A percentile compares a stretch with the other conserved stretches of the same genome.
phyloP scores from a whole-genome alignment of 2,329 filamentous ascomycete species.

The Xylariaceae sp. region DNA sequence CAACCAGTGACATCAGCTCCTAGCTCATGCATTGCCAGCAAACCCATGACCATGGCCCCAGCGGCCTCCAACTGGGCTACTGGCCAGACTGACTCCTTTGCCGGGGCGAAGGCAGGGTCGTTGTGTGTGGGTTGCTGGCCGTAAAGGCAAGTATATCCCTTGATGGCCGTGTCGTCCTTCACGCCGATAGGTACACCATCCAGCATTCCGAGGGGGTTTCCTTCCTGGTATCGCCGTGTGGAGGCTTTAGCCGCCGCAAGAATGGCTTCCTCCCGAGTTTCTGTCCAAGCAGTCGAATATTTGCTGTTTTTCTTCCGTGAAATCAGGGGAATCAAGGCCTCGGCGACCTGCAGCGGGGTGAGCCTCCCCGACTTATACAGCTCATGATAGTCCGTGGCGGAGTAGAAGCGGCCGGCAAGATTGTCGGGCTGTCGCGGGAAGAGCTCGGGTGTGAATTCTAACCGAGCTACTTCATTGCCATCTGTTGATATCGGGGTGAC shows the following conservation, averaged over 20 bases:
- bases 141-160: conserved; percentile 62
- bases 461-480: conserved; percentile 29
- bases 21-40: conserved; percentile 75
- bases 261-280: conserved; percentile 57
- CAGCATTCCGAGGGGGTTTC: conserved; percentile 60
- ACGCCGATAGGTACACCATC: conserved; percentile 80
- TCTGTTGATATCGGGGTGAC: conserved; percentile 47
- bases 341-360: conserved; percentile 67
- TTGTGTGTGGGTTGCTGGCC: conserved; percentile 59
- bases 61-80: conserved; percentile 65
- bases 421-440: conserved; percentile 38
- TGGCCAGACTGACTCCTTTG: conserved; percentile 60
- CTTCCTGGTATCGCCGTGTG: conserved; percentile 63
- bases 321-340: conserved; percentile 67
- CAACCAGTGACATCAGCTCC: conserved; percentile 81
- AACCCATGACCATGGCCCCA: conserved; percentile 70
- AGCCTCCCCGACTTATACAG: conserved; percentile 64
- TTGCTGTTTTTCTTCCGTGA: conserved; percentile 52
- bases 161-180: conserved; percentile 73
- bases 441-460: conserved; percentile 40
- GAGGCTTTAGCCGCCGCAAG: conserved; percentile 66
- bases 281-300: conserved; percentile 70
- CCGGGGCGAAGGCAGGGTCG: conserved; percentile 45
- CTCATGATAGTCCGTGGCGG: conserved; percentile 69
- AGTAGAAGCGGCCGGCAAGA: conserved; percentile 54